phyloP scores from a whole-genome alignment of 208 protist species.

The Sergeia podlipaevii region DNA sequence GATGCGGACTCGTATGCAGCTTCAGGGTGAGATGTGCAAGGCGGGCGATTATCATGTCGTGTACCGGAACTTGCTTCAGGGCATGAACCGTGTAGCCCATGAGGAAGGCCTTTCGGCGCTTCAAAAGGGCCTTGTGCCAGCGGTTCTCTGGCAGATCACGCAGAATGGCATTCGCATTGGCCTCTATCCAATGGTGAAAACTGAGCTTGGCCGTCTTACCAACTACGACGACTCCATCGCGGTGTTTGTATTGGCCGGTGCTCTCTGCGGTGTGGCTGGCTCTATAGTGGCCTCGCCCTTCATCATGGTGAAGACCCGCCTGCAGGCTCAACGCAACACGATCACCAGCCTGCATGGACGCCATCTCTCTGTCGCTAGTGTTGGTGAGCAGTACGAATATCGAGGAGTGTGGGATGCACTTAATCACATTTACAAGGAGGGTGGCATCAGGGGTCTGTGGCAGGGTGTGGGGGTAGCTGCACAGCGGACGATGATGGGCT shows the following conservation, averaged over 20 bases:
- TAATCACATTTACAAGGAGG: slow-evolving; percentile 22
- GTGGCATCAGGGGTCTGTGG: slow-evolving; percentile 46
- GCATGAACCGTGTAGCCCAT: slow-evolving; percentile 29
- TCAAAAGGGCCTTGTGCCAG: slow-evolving; percentile 41
- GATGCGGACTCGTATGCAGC: slow-evolving; percentile 67
- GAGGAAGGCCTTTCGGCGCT: slow-evolving; percentile 51
- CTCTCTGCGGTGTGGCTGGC: slow-evolving; percentile 39
- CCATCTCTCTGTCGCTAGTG: slow-evolving; percentile 16
- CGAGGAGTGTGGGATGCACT: slow-evolving; percentile 33
- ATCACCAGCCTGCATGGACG: slow-evolving; percentile 13
- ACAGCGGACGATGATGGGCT: slow-evolving; percentile 44
- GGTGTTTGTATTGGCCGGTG: slow-evolving; percentile 10
- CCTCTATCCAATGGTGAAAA: slow-evolving; percentile 39
- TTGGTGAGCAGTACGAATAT: slow-evolving; percentile 55
- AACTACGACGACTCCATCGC: slow-evolving; percentile 10
- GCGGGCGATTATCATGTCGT: slow-evolving; percentile 37
- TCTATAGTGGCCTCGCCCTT: slow-evolving; percentile 49
- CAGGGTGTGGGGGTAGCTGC: slow-evolving; percentile 29
- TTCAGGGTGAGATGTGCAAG: slow-evolving; percentile 55
- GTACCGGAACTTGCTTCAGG: slow-evolving; percentile 50
- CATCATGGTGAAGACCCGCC: slow-evolving; percentile 61
- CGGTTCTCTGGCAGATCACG: slow-evolving; percentile 51
- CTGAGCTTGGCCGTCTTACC: slow-evolving; percentile 11
- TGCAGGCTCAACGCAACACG: slow-evolving; percentile 52
- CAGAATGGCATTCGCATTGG: slow-evolving; percentile 69